Conservation (phyloP, 345 rosid species). For the Lepidium africanum region DNA sequence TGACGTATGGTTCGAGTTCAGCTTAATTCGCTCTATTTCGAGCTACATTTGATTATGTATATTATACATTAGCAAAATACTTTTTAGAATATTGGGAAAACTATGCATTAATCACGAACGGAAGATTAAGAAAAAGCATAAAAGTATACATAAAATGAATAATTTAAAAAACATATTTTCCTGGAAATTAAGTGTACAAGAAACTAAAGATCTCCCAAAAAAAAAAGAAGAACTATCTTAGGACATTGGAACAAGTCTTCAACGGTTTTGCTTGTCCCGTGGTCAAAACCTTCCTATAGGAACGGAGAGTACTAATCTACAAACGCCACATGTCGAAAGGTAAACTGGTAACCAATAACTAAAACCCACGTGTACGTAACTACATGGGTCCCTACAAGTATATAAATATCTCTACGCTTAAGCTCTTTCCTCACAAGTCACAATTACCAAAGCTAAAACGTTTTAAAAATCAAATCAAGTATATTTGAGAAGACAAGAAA, state of each 20-base stretch:
- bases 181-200: neutral
- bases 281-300: slow-evolving; percentile 22
- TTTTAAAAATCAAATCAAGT: neutral
- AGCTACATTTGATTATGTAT: too few species aligned
- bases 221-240: neutral
- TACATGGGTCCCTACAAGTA: slow-evolving; percentile 8
- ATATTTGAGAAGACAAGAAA: neutral
- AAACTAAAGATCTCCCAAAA: neutral
- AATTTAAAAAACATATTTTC: too few species aligned
- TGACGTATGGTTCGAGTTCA: too few species aligned
- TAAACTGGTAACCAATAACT: neutral
- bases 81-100: too few species aligned
- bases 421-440: slow-evolving; percentile 5
- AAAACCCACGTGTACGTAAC: slow-evolving; percentile 5
- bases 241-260: slow-evolving; percentile 10
- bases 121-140: too few species aligned
- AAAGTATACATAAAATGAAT: too few species aligned
- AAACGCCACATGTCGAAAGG: neutral
- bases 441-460: slow-evolving; percentile 4
- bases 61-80: too few species aligned
- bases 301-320: neutral
- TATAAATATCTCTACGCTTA: neutral
- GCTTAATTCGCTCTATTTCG: too few species aligned
- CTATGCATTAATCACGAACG: too few species aligned
- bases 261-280: slow-evolving; percentile 6